Evolutionary conservation across 1,139 yeast genomes (phyloP).

Genomic region (Saccharomyces hybrid): DNA sequence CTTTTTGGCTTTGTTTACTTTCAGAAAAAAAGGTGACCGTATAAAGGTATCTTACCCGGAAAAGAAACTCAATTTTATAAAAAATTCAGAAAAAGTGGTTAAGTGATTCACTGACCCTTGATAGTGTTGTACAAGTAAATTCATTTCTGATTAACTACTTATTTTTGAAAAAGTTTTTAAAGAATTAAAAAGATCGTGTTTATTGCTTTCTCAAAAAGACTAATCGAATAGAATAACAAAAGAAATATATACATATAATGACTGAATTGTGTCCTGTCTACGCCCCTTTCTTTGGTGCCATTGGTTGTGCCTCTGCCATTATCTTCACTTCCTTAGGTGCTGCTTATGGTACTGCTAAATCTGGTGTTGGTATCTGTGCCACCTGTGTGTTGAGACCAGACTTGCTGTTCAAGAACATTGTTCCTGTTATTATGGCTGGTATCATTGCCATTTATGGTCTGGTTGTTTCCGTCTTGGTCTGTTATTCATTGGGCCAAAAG

Average conservation of each 20-base stretch:
- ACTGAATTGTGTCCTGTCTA: slow-evolving; percentile 36
- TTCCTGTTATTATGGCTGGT: slow-evolving; percentile 99
- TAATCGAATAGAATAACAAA: neutral
- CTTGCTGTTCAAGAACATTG: slow-evolving; percentile 77
- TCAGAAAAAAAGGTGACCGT: neutral
- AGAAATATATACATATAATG: slow-evolving; percentile 13
- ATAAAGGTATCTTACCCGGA: neutral
- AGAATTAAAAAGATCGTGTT: neutral
- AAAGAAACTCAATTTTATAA: neutral
- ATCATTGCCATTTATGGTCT: slow-evolving; percentile 97
- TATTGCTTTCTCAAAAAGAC: slow-evolving; percentile 1
- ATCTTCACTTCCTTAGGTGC: slow-evolving; percentile 98
- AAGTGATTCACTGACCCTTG: slow-evolving; percentile 1
- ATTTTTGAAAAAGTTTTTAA: neutral
- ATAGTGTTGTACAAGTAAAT: neutral
- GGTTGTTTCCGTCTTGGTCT: slow-evolving; percentile 91
- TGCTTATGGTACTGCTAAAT: slow-evolving; percentile 98
- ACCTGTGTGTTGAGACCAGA: slow-evolving; percentile 97
- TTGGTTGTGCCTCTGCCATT: slow-evolving; percentile 98
- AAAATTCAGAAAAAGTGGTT: neutral
- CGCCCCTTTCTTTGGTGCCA: slow-evolving; percentile 87
- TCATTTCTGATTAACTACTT: neutral
- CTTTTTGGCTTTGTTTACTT: neutral
- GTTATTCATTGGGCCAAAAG: slow-evolving; percentile 79
- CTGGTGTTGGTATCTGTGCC: slow-evolving; percentile 99